A percentile compares a stretch with the other conserved stretches of the same genome.
Evolutionary conservation across 345 rosid species (phyloP).

Genomic region (Aurinia saxatilis): DNA sequence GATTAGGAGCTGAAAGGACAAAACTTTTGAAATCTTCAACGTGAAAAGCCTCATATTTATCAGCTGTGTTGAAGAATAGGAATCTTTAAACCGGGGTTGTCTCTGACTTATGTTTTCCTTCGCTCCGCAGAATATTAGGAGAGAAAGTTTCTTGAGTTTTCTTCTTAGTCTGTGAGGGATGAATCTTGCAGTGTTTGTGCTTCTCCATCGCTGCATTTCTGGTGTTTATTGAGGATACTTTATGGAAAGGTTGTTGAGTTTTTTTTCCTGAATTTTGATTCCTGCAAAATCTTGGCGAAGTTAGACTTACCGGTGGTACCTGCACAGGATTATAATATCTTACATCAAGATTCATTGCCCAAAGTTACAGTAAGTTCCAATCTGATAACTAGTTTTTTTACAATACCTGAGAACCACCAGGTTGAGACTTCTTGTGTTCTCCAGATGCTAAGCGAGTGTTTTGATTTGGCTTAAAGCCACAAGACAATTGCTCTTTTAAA

Average conservation of each 20-base stretch:
- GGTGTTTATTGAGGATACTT: constrained; percentile 25
- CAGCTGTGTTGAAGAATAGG: constrained; percentile 18
- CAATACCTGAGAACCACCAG: constrained; percentile 1
- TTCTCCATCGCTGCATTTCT: constrained; percentile 32
- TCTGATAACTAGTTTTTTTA: background rate
- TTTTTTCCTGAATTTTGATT: constrained; percentile 34
- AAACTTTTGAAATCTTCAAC: background rate
- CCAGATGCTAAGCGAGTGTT: background rate
- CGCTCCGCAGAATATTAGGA: constrained; percentile 46
- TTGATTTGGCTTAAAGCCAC: constrained; percentile 34
- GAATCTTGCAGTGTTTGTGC: constrained; percentile 24
- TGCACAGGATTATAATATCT: constrained; percentile 31
- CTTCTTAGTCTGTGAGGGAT: constrained; percentile 32
- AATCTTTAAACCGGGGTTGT: too few species aligned
- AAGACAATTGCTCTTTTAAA: constrained; percentile 32
- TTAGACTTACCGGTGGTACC: constrained; percentile 35
- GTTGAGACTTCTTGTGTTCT: constrained; percentile 5
- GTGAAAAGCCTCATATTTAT: background rate
- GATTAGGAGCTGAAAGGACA: background rate
- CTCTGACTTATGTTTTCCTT: too few species aligned
- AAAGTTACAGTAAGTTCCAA: background rate
- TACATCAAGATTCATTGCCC: background rate
- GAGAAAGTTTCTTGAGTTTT: constrained; percentile 56
- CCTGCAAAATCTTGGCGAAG: constrained; percentile 42
- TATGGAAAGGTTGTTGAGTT: constrained; percentile 30